These are phyloP conservation scores for Tagetes patula DNA, from an alignment of 129 eudicot species.

Conservation along the genomic window DNA sequence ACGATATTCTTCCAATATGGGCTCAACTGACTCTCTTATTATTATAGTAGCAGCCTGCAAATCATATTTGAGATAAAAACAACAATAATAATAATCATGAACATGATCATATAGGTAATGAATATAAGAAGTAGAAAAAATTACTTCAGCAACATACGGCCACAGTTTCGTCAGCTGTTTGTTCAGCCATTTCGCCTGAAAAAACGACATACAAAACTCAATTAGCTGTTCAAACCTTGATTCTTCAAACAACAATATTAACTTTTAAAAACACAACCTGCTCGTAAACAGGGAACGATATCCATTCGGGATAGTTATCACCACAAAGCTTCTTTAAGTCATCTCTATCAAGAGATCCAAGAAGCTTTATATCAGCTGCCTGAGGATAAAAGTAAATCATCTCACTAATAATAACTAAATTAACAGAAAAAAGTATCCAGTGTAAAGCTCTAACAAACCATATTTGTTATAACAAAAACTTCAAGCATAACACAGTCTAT, in stretches of 20 bases:
- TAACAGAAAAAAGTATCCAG: not conserved
- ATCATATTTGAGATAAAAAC: constrained; percentile 13
- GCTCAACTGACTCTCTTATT: constrained; percentile 86
- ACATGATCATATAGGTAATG: not conserved
- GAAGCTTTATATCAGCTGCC: constrained; percentile 87
- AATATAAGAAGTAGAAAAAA: constrained; percentile 21
- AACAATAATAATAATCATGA: not conserved
- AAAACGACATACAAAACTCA: not conserved
- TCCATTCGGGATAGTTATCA: constrained; percentile 89
- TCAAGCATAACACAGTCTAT: not conserved
- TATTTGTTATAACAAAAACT: not conserved
- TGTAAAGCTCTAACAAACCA: constrained; percentile 1
- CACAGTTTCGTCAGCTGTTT: constrained; percentile 86
- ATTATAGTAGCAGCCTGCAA: constrained; percentile 81
- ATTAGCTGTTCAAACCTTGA: not conserved
- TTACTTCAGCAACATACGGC: constrained; percentile 97
- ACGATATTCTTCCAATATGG: constrained; percentile 90
- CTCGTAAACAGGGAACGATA: constrained; percentile 92
- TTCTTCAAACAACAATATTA: not conserved
- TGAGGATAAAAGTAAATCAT: constrained; percentile 33
- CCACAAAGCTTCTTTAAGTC: constrained; percentile 88
- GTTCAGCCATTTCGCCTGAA: constrained; percentile 95
- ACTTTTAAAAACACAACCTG: constrained; percentile 50
- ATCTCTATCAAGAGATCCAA: constrained; percentile 81
- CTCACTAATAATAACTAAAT: not conserved